These are phyloP conservation scores for Saccharomyces hybrid DNA, from an alignment of 1,139 yeast genomes.

Conservation along the genomic window DNA sequence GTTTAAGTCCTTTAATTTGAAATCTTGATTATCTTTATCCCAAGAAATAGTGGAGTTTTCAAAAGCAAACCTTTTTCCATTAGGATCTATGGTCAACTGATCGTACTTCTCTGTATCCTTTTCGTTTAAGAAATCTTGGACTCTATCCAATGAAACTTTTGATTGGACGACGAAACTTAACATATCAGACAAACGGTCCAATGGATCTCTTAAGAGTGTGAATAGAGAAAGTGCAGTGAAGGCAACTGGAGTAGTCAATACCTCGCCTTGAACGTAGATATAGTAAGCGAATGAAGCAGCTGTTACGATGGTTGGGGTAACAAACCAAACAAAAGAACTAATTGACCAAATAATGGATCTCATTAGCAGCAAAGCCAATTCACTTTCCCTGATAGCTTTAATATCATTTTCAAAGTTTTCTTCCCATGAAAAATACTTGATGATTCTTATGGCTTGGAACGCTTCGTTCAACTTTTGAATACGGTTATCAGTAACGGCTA, in stretches of 20 bases:
- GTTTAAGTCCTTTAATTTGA: constrained; percentile 32
- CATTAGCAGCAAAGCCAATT: constrained; percentile 48
- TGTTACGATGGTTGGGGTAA: constrained; percentile 77
- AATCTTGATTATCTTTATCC: constrained; percentile 48
- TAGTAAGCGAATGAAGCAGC: constrained; percentile 73
- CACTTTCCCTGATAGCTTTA: constrained; percentile 63
- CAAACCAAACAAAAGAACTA: constrained; percentile 63
- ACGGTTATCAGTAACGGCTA: constrained; percentile 78
- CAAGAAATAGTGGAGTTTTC: constrained; percentile 79
- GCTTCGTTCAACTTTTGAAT: constrained; percentile 89
- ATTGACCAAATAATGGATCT: constrained; percentile 63
- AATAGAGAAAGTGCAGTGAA: constrained; percentile 84
- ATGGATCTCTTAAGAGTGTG: constrained; percentile 73
- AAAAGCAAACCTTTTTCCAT: constrained; percentile 55
- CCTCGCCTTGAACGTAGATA: constrained; percentile 58
- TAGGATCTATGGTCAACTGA: constrained; percentile 47
- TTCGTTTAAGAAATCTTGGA: constrained; percentile 68
- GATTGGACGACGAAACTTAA: constrained; percentile 76
- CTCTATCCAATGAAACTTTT: constrained; percentile 83
- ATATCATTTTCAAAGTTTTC: constrained; percentile 69
- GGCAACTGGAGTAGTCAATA: constrained; percentile 86
- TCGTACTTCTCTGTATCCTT: constrained; percentile 77
- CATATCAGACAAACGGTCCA: constrained; percentile 87
- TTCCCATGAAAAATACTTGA: constrained; percentile 97
- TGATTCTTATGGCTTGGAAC: constrained; percentile 85